Base-by-base conservation (phyloP, 306 rosid genomes). In the Herpetospermum pedunculosum region DNA sequence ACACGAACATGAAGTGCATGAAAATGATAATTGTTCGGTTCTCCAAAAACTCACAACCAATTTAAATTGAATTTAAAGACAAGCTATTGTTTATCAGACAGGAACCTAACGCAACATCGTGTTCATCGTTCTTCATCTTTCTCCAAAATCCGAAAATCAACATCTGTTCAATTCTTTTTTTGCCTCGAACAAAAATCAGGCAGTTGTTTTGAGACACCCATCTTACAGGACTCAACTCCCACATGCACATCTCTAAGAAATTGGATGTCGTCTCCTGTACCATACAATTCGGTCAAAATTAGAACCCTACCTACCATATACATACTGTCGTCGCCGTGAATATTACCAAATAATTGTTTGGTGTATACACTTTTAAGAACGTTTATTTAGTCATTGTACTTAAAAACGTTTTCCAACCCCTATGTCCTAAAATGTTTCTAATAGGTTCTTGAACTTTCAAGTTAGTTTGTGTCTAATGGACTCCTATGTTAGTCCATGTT, bases 181-280 rank as follows among this genome's bases (percentile, higher is more conserved):
- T 76, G 79, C 83, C 85, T 75, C 35, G 76, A 81, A 85, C 86
- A 83, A 86, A 86, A 83, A 84, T 81, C 88, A 75, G 79, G 84
- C 72, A 84, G 83, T 85, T 79, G 77, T 77, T 58, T 49, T n/a
- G n/a, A 0, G 71, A 82, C 85, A 77, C 81, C 83, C 76, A 50
- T 71, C 83, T 60, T 8, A 29, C 25, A 2, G 58, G 80, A 71
- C 75, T 79, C 77, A 25, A 43, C 75, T 74, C 76, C 58, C 76
- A 83, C 64, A 82, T 78, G 85, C 80, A 23, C 57, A 60, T 68
- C 78, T 78, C 90, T 92, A 87, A 72, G 88, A 81, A 44, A 90
- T 82, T 1, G 98, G 96, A 79, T 92, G 96, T 76, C 96, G 86
- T 77, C 98, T 92, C 96, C 96, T 90, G 92, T 85, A 85, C 72